phyloP scores from a whole-genome alignment of 2,329 filamentous ascomycete species.

The Colletotrichum melonis region DNA sequence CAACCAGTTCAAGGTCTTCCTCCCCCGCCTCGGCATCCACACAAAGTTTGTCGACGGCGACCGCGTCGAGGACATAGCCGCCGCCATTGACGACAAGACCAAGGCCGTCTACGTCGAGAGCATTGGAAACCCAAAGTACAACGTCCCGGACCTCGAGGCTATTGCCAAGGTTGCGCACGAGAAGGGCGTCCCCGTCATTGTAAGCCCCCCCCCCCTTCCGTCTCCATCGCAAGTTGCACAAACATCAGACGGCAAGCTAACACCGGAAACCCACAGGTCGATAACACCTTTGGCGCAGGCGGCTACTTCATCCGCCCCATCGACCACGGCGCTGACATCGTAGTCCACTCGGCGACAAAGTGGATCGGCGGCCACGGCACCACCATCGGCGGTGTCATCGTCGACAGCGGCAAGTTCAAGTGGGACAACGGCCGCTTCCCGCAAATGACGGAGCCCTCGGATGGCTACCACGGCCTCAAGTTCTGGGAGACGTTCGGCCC shows the following conservation, averaged over 20 bases:
- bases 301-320: constrained; percentile 90
- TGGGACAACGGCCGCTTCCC: constrained; percentile 92
- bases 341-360: constrained; percentile 94
- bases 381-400: constrained; percentile 86
- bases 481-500: constrained; percentile 94
- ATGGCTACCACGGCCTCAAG: constrained; percentile 92
- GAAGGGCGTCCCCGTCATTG: constrained; percentile 74
- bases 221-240: neutral
- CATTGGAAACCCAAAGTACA: constrained; percentile 94
- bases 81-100: constrained; percentile 90
- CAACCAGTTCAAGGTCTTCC: constrained; percentile 94
- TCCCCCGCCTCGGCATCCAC: constrained; percentile 86
- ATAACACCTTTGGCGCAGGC: constrained; percentile 96
- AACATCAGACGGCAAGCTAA: neutral
- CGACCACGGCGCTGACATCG: constrained; percentile 90
- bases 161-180: constrained; percentile 83
- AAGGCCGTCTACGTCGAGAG: constrained; percentile 93
- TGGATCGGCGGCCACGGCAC: constrained; percentile 98
- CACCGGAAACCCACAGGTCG: constrained; percentile 64
- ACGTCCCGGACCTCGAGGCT: constrained; percentile 89
- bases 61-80: constrained; percentile 80
- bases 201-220: constrained; percentile 42
- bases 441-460: constrained; percentile 88
- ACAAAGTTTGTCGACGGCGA: constrained; percentile 92
- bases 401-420: constrained; percentile 93